Base-by-base conservation (phyloP, 371 early-diverging fungal genomes). In the Circinella minor region DNA sequence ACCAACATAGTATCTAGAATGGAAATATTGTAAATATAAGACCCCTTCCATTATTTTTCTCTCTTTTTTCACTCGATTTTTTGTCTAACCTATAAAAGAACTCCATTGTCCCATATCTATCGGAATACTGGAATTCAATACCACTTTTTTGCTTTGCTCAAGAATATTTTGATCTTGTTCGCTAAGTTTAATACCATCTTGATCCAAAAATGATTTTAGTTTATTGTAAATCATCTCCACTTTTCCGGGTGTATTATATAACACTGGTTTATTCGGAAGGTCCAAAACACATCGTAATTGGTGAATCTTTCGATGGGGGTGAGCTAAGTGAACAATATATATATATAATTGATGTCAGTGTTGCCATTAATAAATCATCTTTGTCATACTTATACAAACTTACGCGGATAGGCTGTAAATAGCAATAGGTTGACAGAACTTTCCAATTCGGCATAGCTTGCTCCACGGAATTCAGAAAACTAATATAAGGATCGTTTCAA, bases 321-420 rank as follows among this genome's bases (percentile, higher is more conserved):
- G 93, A 3, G 90, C 88, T 88, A 62, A 62, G 9, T 47, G 51
- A 17, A 49, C 13, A 48, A 55, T 27, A 54, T 13, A 43, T 13
- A 43, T 37, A 14, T 36, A 27, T 18, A 55, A 15, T 48, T 39
- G n/a, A 17, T 17, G 3, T 59, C 36, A 54, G 2, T 27, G 27
- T 27, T 15, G 17, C 38, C 36, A 36, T 55, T 7, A 13, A 37
- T 27, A 48, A 20, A 4, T 55, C 43, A 36, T 43, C 1, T 11
- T 43, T 9, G 6, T 43, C 43, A 6, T 43, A 9, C 11, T 3
- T 43, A 9, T 11, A 43, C 6, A 6, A 55, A 77, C 82, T 71
- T 86, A 89, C 89, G 89, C 65, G 93, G 93, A 76, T 86, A 90
- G 1, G 89, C 89, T 38, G 89, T 86, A 73, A 86, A 90, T 15